These are phyloP conservation scores for Coemansia sp. DNA, from an alignment of 192 early-diverging fungal genomes.

Conservation along the genomic window DNA sequence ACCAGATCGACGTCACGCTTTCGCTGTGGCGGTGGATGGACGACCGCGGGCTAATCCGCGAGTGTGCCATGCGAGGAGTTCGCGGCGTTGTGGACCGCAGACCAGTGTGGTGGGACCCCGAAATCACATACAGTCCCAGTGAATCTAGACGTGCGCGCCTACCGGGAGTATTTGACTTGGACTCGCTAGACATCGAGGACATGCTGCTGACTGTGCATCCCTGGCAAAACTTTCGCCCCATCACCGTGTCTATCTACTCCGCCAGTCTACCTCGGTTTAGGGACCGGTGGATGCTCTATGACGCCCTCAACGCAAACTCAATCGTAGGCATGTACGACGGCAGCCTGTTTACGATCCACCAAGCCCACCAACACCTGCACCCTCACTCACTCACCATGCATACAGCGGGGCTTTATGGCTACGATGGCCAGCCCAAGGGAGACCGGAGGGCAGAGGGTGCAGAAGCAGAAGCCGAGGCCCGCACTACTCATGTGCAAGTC, in stretches of 20 bases:
- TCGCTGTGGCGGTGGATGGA: conserved; percentile 89
- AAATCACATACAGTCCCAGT: conserved; percentile 60
- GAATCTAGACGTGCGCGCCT: conserved; percentile 63
- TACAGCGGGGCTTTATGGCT: not conserved
- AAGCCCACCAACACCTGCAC: conserved; percentile 69
- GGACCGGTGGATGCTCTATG: conserved; percentile 91
- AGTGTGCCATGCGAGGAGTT: conserved; percentile 80
- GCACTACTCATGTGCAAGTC: conserved; percentile 72
- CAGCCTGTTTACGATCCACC: conserved; percentile 90
- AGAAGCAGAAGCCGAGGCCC: conserved; percentile 1
- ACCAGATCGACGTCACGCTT: conserved; percentile 80
- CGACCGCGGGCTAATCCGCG: conserved; percentile 79
- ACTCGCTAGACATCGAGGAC: conserved; percentile 80
- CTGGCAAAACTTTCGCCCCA: conserved; percentile 80
- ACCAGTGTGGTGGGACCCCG: conserved; percentile 75
- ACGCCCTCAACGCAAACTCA: conserved; percentile 82
- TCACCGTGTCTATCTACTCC: conserved; percentile 82
- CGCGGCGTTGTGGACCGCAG: conserved; percentile 85
- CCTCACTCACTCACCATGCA: not conserved
- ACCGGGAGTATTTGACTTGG: conserved; percentile 84
- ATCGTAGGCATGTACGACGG: conserved; percentile 94
- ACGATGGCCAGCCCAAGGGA: not conserved
- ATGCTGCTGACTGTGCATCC: conserved; percentile 79
- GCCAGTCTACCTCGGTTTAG: conserved; percentile 80
- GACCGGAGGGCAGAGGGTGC: not conserved